These are phyloP conservation scores for Ambispora gerdemannii DNA, from an alignment of 192 early-diverging fungal genomes.

Conservation along the genomic window DNA sequence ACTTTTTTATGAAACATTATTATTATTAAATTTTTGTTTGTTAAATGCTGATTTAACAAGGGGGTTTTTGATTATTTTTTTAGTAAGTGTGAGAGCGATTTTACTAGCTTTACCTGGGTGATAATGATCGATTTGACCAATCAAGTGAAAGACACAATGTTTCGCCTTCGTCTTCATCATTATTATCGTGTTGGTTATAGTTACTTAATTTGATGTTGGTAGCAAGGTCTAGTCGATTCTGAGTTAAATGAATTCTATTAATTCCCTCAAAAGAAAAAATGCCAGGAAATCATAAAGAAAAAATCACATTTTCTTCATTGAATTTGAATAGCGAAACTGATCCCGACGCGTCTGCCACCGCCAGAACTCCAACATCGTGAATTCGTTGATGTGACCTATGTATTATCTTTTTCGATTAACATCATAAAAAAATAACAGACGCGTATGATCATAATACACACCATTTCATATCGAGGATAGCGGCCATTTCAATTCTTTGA, in stretches of 20 bases:
- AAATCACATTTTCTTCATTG: conserved; percentile 23
- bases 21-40: not conserved
- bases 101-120: too few relatives aligned
- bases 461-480: conserved; percentile 77
- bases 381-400: conserved; percentile 56
- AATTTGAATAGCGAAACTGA: conserved; percentile 50
- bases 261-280: too few relatives aligned
- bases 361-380: conserved; percentile 47
- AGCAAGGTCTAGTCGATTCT: too few relatives aligned
- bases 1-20: conserved; percentile 17
- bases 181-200: too few relatives aligned
- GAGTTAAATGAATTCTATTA: too few relatives aligned
- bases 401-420: too few relatives aligned
- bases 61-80: too few relatives aligned
- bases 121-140: conserved; percentile 71
- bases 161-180: too few relatives aligned
- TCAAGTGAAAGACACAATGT: conserved; percentile 84
- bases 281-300: not conserved
- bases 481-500: conserved; percentile 57
- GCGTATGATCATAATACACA: conserved; percentile 7
- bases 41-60: not conserved
- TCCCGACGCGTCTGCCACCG: conserved; percentile 62
- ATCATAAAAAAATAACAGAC: conserved; percentile 2
- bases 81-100: too few relatives aligned
- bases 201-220: too few relatives aligned